Percentiles rank a stretch among this genome's conserved stretches.
Evolutionary conservation across 495 filamentous ascomycete species (phyloP).

Genomic region (Amphirosellinia nigrospora): DNA sequence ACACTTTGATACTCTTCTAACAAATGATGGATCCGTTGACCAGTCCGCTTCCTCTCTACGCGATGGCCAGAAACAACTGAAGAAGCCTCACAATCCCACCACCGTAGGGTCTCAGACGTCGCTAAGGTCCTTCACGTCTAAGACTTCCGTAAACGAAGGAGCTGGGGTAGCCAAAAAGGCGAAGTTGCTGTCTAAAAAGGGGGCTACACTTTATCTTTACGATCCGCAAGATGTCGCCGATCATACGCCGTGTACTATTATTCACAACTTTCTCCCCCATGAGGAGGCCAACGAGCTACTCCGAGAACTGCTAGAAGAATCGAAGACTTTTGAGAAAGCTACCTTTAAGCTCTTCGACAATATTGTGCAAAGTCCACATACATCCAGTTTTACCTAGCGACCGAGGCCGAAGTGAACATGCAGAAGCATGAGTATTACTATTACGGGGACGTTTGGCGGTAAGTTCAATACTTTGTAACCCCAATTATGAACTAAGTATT

Average conservation of each 20-base stretch:
- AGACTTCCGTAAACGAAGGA: conserved; percentile 34
- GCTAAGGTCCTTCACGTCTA: conserved; percentile 58
- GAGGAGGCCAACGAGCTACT: conserved; percentile 75
- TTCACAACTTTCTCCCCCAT: conserved; percentile 84
- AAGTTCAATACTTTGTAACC: conserved; percentile 27
- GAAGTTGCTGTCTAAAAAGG: conserved; percentile 70
- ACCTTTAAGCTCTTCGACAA: conserved; percentile 88
- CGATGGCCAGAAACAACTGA: conserved; percentile 28
- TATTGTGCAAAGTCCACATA: conserved; percentile 81
- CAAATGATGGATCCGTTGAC: conserved; percentile 77
- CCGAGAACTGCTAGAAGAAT: conserved; percentile 75
- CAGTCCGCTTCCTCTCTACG: conserved; percentile 61
- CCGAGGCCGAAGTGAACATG: conserved; percentile 60
- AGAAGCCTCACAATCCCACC: conserved; percentile 40
- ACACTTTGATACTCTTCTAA: conserved; percentile 79
- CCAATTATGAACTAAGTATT: no score
- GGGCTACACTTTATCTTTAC: conserved; percentile 81
- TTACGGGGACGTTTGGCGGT: conserved; percentile 74
- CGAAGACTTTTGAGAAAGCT: conserved; percentile 71
- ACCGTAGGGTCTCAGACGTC: conserved; percentile 63
- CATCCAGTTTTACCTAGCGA: conserved; percentile 81
- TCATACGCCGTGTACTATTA: conserved; percentile 85
- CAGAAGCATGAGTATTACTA: conserved; percentile 85
- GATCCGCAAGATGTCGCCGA: conserved; percentile 76
- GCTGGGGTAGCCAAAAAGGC: conserved; percentile 46